Conservation (phyloP, 2,329 filamentous ascomycete genomes). For the Pezicula rhizophila region DNA sequence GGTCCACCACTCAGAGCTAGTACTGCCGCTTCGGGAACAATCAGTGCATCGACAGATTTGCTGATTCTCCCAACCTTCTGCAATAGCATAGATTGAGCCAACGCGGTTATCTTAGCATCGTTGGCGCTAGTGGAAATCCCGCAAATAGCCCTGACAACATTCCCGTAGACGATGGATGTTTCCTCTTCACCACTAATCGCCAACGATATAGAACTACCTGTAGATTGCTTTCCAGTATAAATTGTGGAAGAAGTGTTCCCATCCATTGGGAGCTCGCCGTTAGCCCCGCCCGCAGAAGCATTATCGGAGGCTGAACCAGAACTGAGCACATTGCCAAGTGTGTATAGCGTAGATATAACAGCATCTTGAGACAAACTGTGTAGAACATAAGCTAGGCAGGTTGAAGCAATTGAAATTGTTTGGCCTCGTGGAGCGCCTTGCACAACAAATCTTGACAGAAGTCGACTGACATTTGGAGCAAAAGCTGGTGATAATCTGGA, state of each 20-base stretch:
- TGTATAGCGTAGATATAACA: slow-evolving; percentile 91
- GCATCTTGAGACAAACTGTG: slow-evolving; percentile 83
- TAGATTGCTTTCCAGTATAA: slow-evolving; percentile 51
- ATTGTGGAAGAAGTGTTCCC: slow-evolving; percentile 39
- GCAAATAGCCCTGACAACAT: slow-evolving; percentile 92
- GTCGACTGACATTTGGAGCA: slow-evolving; percentile 69
- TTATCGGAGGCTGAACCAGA: slow-evolving; percentile 53
- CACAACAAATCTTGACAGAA: slow-evolving; percentile 81
- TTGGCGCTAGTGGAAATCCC: slow-evolving; percentile 76
- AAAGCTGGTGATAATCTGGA: slow-evolving; percentile 68
- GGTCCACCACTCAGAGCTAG: slow-evolving; percentile 72
- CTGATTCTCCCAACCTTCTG: slow-evolving; percentile 90
- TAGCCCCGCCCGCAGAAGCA: slow-evolving; percentile 29
- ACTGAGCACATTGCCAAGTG: slow-evolving; percentile 90
- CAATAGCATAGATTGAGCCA: slow-evolving; percentile 92
- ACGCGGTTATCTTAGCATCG: slow-evolving; percentile 86
- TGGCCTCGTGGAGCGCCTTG: slow-evolving; percentile 67
- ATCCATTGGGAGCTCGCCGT: slow-evolving; percentile 47
- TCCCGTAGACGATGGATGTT: slow-evolving; percentile 68
- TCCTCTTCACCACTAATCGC: slow-evolving; percentile 72
- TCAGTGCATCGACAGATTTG: slow-evolving; percentile 71
- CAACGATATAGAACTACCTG: slow-evolving; percentile 75
- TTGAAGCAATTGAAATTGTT: slow-evolving; percentile 72
- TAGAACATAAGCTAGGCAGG: slow-evolving; percentile 75
- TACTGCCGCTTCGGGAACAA: slow-evolving; percentile 75